Conservation (phyloP, 2,329 filamentous ascomycete species). For the Fusarium sp. region DNA sequence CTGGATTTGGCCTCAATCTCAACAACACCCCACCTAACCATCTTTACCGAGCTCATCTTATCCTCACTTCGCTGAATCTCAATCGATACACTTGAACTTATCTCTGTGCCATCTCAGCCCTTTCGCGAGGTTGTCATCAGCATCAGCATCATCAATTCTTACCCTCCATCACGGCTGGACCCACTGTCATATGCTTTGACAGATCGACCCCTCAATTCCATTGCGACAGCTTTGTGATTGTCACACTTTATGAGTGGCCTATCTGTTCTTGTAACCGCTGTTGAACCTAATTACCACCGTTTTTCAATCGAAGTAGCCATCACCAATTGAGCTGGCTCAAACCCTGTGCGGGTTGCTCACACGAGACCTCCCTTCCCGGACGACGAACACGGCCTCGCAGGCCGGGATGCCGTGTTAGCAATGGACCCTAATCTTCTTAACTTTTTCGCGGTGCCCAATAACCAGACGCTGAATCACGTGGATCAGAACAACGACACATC, state of each 20-base stretch:
- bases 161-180: slow-evolving; percentile 13
- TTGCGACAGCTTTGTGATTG: slow-evolving; percentile 33
- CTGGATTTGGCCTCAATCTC: slow-evolving; percentile 35
- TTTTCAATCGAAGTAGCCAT: not conserved
- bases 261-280: slow-evolving; percentile 11
- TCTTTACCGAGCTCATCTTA: slow-evolving; percentile 9
- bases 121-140: slow-evolving; percentile 23
- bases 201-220: slow-evolving; percentile 29
- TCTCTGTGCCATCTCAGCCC: slow-evolving; percentile 6
- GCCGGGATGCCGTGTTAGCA: slow-evolving; percentile 46
- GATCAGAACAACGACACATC: slow-evolving; percentile 42
- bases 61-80: slow-evolving; percentile 12
- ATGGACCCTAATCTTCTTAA: slow-evolving; percentile 46
- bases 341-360: slow-evolving; percentile 31
- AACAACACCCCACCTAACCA: slow-evolving; percentile 39
- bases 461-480: slow-evolving; percentile 43
- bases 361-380: slow-evolving; percentile 30
- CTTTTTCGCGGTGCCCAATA: slow-evolving; percentile 45
- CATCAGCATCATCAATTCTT: slow-evolving; percentile 1
- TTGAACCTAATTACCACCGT: not conserved
- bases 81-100: slow-evolving; percentile 5
- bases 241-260: slow-evolving; percentile 13
- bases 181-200: slow-evolving; percentile 36
- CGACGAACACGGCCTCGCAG: slow-evolving; percentile 38
- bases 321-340: slow-evolving; percentile 36